Evolutionary conservation across 2,329 filamentous ascomycete genomes (phyloP).

Genomic region (Microcyclospora pomicola): DNA sequence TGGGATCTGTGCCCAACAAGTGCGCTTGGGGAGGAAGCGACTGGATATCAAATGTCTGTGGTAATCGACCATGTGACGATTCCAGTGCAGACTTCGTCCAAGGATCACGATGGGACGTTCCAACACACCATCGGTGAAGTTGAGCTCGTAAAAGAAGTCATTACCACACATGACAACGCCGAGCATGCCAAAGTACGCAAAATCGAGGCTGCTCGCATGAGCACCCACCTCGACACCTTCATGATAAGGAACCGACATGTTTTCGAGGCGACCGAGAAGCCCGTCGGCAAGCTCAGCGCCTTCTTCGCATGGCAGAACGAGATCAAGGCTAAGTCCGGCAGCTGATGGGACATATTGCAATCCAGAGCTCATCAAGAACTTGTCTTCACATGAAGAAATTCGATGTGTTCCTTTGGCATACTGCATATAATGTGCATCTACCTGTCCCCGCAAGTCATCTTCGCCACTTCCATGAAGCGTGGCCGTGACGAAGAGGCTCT

Average conservation of each 20-base stretch:
- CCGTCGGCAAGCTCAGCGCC: conserved; percentile 8
- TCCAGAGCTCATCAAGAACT: too few relatives aligned
- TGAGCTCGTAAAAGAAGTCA: conserved; percentile 4
- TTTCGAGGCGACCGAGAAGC: conserved; percentile 1
- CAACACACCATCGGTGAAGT: conserved; percentile 8
- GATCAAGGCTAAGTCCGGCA: too few relatives aligned
- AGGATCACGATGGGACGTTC: conserved; percentile 1
- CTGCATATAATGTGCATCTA: too few relatives aligned
- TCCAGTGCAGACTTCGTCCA: not conserved
- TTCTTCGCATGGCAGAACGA: conserved; percentile 5
- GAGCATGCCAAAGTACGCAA: not conserved
- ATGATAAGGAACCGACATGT: conserved; percentile 2
- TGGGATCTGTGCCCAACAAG: conserved; percentile 1
- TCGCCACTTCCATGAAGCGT: too few relatives aligned
- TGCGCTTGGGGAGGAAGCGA: not conserved
- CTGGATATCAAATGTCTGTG: not conserved
- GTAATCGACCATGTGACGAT: conserved; percentile 3
- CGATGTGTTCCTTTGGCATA: too few relatives aligned
- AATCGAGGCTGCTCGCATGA: conserved; percentile 1
- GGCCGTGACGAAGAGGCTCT: too few relatives aligned
- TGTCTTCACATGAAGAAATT: too few relatives aligned
- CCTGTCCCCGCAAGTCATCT: too few relatives aligned
- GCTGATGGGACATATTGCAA: too few relatives aligned
- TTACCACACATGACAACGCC: not conserved
- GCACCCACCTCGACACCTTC: conserved; percentile 1